phyloP scores from a whole-genome alignment of 176 grass and related monocot species.

The Puya raimondii region DNA sequence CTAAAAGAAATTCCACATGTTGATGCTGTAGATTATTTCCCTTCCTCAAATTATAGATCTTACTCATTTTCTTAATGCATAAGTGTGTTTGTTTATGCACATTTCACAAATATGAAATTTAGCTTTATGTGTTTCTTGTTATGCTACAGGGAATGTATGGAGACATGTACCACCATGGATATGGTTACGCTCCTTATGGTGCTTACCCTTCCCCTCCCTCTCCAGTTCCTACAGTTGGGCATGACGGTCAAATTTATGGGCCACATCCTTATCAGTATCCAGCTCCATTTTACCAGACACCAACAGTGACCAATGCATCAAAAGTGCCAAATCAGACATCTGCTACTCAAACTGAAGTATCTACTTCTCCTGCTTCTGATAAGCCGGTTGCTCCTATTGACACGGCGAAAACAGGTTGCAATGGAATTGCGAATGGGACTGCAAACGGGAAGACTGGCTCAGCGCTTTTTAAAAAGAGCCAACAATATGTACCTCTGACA shows the following conservation, averaged over 20 bases:
- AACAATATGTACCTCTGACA: conserved; percentile 39
- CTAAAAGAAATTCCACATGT: neutral
- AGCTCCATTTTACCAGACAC: conserved; percentile 54
- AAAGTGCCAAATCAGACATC: conserved; percentile 29
- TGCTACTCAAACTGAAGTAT: conserved; percentile 39
- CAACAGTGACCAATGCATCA: conserved; percentile 32
- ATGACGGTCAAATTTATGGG: conserved; percentile 60
- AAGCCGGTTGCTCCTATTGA: conserved; percentile 35
- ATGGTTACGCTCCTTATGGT: conserved; percentile 70
- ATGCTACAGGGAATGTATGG: conserved; percentile 65
- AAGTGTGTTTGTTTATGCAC: neutral
- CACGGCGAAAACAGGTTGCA: conserved; percentile 29
- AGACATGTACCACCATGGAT: conserved; percentile 86
- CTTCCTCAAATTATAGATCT: neutral
- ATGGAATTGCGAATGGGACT: conserved; percentile 38
- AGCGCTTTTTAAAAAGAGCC: conserved; percentile 35
- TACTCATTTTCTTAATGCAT: neutral
- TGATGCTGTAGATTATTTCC: neutral
- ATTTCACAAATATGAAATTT: neutral
- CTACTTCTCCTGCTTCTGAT: conserved; percentile 36
- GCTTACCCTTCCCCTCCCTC: conserved; percentile 74
- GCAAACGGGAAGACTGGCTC: conserved; percentile 29
- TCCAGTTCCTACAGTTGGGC: conserved; percentile 55
- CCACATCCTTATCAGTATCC: conserved; percentile 82
- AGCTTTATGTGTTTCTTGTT: neutral